Evolutionary conservation across 2,329 filamentous ascomycete genomes (phyloP).

Genomic region (Epichloe bromicola): DNA sequence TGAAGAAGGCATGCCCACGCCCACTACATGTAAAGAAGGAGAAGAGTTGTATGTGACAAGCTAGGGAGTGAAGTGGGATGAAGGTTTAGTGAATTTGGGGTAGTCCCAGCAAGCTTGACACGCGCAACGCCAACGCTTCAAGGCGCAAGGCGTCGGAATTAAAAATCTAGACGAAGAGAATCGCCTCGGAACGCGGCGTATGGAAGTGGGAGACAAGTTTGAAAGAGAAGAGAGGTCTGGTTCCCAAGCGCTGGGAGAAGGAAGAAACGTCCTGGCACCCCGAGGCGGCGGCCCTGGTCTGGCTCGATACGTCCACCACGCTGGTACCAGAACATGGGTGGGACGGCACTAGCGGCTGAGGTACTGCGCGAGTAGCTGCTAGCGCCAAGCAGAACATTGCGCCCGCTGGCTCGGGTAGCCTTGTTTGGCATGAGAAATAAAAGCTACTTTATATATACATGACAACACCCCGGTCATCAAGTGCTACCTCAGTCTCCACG

Average conservation of each 20-base stretch:
- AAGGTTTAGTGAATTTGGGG: not conserved
- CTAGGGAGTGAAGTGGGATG: not conserved
- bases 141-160: conserved; percentile 1
- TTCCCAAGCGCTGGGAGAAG: conserved; percentile 23
- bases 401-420: not conserved
- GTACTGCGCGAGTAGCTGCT: conserved; percentile 16
- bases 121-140: not conserved
- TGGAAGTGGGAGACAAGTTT: conserved; percentile 21
- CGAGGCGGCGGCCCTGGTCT: conserved; percentile 24
- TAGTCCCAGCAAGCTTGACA: not conserved
- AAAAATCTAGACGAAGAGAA: conserved; percentile 14
- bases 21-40: conserved; percentile 7
- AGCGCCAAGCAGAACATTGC: conserved; percentile 7
- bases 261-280: conserved; percentile 26
- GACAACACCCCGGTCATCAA: conserved; percentile 16
- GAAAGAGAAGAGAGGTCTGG: conserved; percentile 21
- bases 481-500: conserved; percentile 23
- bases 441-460: conserved; percentile 21
- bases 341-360: conserved; percentile 19
- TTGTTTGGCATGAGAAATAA: conserved; percentile 5
- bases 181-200: conserved; percentile 14
- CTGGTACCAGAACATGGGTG: conserved; percentile 23
- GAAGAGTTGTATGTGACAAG: conserved; percentile 1
- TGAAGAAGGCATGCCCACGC: conserved; percentile 18
- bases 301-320: conserved; percentile 20